These are phyloP conservation scores for Aspergillus ellipticus DNA, from an alignment of 495 filamentous ascomycete species.

Conservation along the genomic window DNA sequence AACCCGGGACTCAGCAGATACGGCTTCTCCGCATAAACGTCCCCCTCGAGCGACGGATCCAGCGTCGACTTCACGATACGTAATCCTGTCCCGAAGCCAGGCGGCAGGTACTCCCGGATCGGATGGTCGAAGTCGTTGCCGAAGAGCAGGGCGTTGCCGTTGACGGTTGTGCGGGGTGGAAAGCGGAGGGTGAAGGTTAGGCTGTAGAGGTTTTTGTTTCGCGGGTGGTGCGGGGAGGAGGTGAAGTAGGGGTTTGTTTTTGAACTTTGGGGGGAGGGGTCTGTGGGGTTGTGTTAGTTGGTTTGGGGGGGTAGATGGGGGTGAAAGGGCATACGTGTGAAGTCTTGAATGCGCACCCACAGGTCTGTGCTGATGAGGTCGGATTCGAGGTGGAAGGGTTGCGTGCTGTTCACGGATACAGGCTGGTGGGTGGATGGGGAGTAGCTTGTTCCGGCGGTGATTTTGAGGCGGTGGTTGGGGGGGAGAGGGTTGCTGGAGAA, in stretches of 20 bases:
- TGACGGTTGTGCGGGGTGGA: slow-evolving; percentile 58
- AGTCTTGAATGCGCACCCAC: slow-evolving; percentile 66
- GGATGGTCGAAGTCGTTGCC: slow-evolving; percentile 92
- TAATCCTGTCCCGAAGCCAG: slow-evolving; percentile 77
- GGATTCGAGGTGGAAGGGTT: slow-evolving; percentile 54
- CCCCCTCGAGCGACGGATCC: slow-evolving; percentile 83
- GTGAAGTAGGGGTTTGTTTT: slow-evolving; percentile 69
- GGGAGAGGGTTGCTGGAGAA: slow-evolving; percentile 6
- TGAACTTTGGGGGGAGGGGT: slow-evolving; percentile 57
- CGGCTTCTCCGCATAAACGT: slow-evolving; percentile 80
- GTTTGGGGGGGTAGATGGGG: not conserved
- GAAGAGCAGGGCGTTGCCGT: slow-evolving; percentile 72
- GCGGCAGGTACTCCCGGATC: slow-evolving; percentile 79
- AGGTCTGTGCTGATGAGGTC: slow-evolving; percentile 58
- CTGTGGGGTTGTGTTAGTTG: slow-evolving; percentile 24
- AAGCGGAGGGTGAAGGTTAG: slow-evolving; percentile 74
- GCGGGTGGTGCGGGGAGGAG: slow-evolving; percentile 55
- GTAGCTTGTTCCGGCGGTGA: slow-evolving; percentile 67
- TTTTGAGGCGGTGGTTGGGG: slow-evolving; percentile 34
- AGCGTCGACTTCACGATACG: slow-evolving; percentile 79
- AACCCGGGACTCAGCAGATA: slow-evolving; percentile 77
- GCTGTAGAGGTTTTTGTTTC: slow-evolving; percentile 74
- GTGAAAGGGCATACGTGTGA: slow-evolving; percentile 39
- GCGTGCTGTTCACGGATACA: slow-evolving; percentile 67
- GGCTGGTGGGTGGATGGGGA: slow-evolving; percentile 59